These are phyloP conservation scores for Stenogyne calaminthoides DNA, from an alignment of 305 asterid species.

Conservation along the genomic window DNA sequence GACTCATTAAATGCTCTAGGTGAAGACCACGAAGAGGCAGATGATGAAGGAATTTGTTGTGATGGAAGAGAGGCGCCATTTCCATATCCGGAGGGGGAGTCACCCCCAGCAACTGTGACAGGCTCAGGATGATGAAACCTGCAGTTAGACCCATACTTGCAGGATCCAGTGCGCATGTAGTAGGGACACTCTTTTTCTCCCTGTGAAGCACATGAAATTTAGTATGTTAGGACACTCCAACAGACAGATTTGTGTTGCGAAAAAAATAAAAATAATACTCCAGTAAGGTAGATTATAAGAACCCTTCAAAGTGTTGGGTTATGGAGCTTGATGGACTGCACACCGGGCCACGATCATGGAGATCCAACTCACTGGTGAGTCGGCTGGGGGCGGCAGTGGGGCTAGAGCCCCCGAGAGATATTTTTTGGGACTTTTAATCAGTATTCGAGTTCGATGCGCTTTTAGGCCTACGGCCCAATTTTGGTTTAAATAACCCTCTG, in stretches of 20 bases:
- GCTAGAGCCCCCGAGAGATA: too few relatives aligned
- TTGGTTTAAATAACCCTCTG: too few relatives aligned
- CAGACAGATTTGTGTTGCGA: conserved; percentile 17
- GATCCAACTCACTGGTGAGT: too few relatives aligned
- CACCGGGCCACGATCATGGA: too few relatives aligned
- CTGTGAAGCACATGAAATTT: conserved; percentile 40
- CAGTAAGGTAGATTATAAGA: conserved; percentile 1
- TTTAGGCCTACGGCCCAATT: too few relatives aligned
- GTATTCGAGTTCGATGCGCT: too few relatives aligned
- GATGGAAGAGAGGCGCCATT: conserved; percentile 60
- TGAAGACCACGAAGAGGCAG: conserved; percentile 74
- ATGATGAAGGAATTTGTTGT: conserved; percentile 53
- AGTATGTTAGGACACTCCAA: conserved; percentile 21
- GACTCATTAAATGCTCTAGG: conserved; percentile 55
- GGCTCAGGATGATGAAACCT: conserved; percentile 98
- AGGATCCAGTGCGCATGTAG: conserved; percentile 97
- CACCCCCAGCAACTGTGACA: conserved; percentile 62
- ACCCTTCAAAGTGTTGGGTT: not conserved
- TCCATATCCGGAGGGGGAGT: conserved; percentile 58
- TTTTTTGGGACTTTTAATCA: too few relatives aligned
- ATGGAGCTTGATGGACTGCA: too few relatives aligned
- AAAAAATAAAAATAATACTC: too few relatives aligned
- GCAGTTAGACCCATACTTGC: conserved; percentile 87
- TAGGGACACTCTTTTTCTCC: conserved; percentile 89
- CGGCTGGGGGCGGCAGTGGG: too few relatives aligned